Base-by-base conservation (phyloP, 768 basidiomycete genomes). In the Lactarius quietus region DNA sequence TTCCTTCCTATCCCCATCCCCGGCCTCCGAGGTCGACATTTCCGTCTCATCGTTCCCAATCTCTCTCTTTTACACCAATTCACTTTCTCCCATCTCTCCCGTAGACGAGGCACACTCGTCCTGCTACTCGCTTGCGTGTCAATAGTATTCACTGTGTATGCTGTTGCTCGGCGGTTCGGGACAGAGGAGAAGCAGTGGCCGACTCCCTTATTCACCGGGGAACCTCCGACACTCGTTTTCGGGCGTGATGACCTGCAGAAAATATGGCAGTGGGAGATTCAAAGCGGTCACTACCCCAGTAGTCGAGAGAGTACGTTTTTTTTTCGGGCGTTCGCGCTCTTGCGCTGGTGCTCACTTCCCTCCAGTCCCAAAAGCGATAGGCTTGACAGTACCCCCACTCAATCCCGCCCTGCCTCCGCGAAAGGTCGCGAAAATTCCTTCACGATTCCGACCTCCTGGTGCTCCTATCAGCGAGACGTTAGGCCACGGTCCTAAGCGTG, bases 251-350 rank as follows among this genome's bases (percentile, higher is more conserved):
- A 98, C 72, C 74, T 97, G 48, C 91, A 90, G 72, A 82, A 88
- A 63, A 92, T 99, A 75, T 98, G 95, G 95, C 81, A 87, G 66
- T 98, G 95, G 95, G 96, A 99, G 77, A 83, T 98, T 63, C 79
- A 86, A 36, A 92, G 92, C 68, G 97, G 97, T 1, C 95, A 97
- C 77, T 94, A 94, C 79, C 96, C 96, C 10, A 95, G 92, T 76
- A 82, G 84, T 61, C 82, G 84, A 63, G 81, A 82, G 70, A 84
- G 95, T 93, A 76, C 73, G 91, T 82, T 61, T 36, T 62, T 28
- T 76, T 59, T 55, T n/a, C 9, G 60, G 61, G 48, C 58, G 57
- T 39, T 60, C 36, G 38, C 53, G 10, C 26, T 39, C 51, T 65
- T 12, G 54, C 57, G 38, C 57, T 55, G 55, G 63, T 57, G 60